Conservation (phyloP, 257 asterid genomes). For the Scutellaria minor region DNA sequence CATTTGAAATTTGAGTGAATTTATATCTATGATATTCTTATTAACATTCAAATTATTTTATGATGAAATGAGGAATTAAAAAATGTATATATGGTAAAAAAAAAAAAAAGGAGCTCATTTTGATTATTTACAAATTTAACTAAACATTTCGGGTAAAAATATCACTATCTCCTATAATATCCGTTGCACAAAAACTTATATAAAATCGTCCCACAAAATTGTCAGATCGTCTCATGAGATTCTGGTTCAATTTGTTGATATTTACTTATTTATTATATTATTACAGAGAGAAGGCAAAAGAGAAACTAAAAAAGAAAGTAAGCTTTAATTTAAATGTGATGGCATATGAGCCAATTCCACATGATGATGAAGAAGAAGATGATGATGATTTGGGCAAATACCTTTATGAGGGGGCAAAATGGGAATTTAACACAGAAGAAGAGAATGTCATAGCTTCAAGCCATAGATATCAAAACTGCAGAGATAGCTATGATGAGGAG, state of each 20-base stretch:
- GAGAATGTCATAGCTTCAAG: slow-evolving; percentile 42
- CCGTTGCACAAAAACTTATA: too few relatives aligned
- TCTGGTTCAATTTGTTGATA: neutral
- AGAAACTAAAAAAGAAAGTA: slow-evolving; percentile 71
- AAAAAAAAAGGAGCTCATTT: too few relatives aligned
- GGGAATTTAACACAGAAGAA: slow-evolving; percentile 46
- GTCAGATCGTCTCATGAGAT: too few relatives aligned
- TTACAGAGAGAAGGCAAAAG: slow-evolving; percentile 55
- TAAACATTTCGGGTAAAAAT: too few relatives aligned
- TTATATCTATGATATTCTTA: too few relatives aligned
- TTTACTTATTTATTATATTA: neutral
- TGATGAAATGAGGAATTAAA: too few relatives aligned
- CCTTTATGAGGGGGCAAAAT: slow-evolving; percentile 44
- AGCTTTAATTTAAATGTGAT: slow-evolving; percentile 69
- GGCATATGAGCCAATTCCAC: slow-evolving; percentile 63
- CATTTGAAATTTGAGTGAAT: too few relatives aligned
- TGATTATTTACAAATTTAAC: too few relatives aligned
- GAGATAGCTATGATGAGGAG: slow-evolving; percentile 53
- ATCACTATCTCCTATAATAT: too few relatives aligned
- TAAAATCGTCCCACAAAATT: too few relatives aligned
- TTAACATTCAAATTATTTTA: too few relatives aligned
- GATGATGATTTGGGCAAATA: slow-evolving; percentile 33
- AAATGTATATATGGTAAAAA: too few relatives aligned
- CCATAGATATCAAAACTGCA: slow-evolving; percentile 66
- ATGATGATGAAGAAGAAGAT: neutral